Conservation (phyloP, 805 yeast species). For the Monosporozyma solicola region DNA sequence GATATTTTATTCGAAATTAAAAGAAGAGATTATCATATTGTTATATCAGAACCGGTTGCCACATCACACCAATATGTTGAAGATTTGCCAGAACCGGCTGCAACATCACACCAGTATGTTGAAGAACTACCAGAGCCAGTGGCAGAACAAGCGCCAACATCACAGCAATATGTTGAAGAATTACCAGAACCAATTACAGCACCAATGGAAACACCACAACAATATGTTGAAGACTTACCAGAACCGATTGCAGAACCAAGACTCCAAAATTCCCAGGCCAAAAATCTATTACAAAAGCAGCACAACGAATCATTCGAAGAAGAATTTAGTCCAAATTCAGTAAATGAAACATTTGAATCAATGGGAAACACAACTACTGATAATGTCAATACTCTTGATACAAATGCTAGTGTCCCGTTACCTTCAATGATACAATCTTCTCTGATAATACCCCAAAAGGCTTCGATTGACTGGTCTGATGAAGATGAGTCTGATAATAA, state of each 20-base stretch:
- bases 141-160: background rate
- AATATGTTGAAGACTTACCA: background rate
- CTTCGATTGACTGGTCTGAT: conserved; percentile 82
- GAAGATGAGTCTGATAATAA: conserved; percentile 29
- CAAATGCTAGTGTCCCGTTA: conserved; percentile 25
- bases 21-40: conserved; percentile 50
- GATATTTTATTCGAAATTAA: conserved; percentile 85
- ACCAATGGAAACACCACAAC: background rate
- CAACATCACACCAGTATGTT: background rate
- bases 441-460: conserved; percentile 72
- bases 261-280: background rate
- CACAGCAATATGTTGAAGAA: background rate
- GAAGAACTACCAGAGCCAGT: background rate
- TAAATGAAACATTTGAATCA: background rate
- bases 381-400: conserved; percentile 7
- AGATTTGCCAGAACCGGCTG: background rate
- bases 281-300: too few relatives aligned
- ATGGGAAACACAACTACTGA: background rate
- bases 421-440: conserved; percentile 40
- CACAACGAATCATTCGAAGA: background rate
- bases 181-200: background rate
- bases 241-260: background rate
- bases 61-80: too few relatives aligned
- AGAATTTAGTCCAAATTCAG: background rate
- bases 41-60: too few relatives aligned